These are phyloP conservation scores for Annulohypoxylon stygium DNA, from an alignment of 495 filamentous ascomycete species.

Conservation along the genomic window DNA sequence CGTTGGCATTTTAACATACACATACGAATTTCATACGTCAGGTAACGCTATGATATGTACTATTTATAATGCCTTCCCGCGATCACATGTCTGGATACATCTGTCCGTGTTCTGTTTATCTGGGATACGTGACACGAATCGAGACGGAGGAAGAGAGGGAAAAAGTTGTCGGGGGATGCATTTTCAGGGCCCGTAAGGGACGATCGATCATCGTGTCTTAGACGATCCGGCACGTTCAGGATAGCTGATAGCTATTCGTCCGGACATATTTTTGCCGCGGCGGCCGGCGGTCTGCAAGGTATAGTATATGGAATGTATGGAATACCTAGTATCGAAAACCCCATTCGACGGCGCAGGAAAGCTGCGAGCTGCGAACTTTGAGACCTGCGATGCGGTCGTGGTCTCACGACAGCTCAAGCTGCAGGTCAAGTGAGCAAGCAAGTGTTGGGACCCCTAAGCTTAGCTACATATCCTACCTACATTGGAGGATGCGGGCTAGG, in stretches of 20 bases:
- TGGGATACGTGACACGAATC: background rate
- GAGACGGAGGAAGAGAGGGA: background rate
- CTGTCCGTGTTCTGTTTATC: background rate
- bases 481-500: background rate
- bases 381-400: conserved; percentile 11
- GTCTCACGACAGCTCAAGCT: conserved; percentile 38
- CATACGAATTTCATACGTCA: conserved; percentile 1
- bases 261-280: background rate
- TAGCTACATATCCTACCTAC: conserved; percentile 1
- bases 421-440: conserved; percentile 16
- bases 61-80: conserved; percentile 16
- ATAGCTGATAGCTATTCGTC: conserved; percentile 29
- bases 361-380: conserved; percentile 9
- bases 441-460: conserved; percentile 8
- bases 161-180: background rate
- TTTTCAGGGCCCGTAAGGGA: background rate
- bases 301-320: background rate
- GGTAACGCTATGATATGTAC: conserved; percentile 11
- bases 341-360: conserved; percentile 1
- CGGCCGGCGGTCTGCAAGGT: conserved; percentile 26
- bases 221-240: conserved; percentile 27
- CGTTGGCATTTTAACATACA: background rate
- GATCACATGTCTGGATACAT: conserved; percentile 9
- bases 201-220: conserved; percentile 9
- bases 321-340: background rate